Conservation (phyloP, 1,139 yeast species). For the Pichia sp. region DNA sequence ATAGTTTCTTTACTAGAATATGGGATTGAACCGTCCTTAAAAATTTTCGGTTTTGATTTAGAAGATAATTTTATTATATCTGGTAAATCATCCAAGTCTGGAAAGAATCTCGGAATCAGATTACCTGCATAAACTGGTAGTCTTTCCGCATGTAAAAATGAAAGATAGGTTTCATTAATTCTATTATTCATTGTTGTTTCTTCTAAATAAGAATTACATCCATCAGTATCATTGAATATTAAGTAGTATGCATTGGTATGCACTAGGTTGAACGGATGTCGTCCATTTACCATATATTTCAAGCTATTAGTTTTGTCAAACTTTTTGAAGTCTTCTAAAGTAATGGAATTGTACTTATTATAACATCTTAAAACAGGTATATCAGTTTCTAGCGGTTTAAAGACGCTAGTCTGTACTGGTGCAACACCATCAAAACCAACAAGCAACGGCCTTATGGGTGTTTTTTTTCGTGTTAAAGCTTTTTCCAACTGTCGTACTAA, state of each 20-base stretch:
- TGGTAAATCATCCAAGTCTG: conserved; percentile 13
- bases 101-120: conserved; percentile 5
- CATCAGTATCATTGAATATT: conserved; percentile 5
- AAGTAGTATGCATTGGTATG: conserved; percentile 12
- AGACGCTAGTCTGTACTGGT: background rate
- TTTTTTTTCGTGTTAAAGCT: background rate
- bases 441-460: too few species aligned
- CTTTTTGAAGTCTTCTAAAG: conserved; percentile 4
- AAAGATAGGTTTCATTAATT: background rate
- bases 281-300: conserved; percentile 10
- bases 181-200: background rate
- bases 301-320: background rate
- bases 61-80: background rate
- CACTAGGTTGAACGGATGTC: conserved; percentile 6
- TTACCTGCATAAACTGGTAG: background rate
- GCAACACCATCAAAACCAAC: background rate
- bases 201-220: conserved; percentile 1
- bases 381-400: background rate
- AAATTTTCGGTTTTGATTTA: background rate
- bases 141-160: background rate
- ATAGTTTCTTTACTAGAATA: background rate
- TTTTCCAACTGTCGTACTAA: background rate
- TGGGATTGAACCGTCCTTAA: background rate
- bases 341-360: background rate
- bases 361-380: conserved; percentile 6